Evolutionary conservation across 2,329 filamentous ascomycete genomes (phyloP).

Genomic region (Neophaeococcomyces aloes): DNA sequence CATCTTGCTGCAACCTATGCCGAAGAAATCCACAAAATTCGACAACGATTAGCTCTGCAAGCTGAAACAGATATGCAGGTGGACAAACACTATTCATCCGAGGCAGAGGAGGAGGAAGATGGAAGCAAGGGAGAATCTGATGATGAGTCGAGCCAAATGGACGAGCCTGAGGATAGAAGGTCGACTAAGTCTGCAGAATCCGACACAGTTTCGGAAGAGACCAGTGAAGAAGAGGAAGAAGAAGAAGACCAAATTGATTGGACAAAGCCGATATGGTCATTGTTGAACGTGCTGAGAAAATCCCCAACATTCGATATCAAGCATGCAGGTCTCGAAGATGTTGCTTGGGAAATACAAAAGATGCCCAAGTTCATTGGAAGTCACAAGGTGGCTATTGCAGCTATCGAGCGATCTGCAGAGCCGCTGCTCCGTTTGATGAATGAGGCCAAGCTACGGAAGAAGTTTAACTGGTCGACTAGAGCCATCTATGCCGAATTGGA

Average conservation of each 20-base stretch:
- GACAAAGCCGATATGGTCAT: conserved; percentile 20
- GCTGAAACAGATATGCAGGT: background rate
- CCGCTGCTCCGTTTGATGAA: conserved; percentile 20
- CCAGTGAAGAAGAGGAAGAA: conserved; percentile 8
- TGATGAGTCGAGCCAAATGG: background rate
- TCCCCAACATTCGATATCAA: conserved; percentile 21
- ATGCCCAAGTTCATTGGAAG: conserved; percentile 13
- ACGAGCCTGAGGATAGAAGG: too few species aligned
- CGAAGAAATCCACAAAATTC: conserved; percentile 18
- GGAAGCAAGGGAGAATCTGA: conserved; percentile 24
- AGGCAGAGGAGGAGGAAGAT: conserved; percentile 17
- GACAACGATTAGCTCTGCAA: background rate
- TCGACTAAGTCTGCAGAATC: conserved; percentile 5
- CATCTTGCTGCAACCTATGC: conserved; percentile 35
- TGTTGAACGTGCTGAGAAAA: conserved; percentile 21
- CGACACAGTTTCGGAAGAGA: conserved; percentile 8
- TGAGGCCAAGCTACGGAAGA: conserved; percentile 22
- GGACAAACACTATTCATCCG: conserved; percentile 8
- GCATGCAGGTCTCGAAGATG: conserved; percentile 19
- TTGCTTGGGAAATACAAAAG: conserved; percentile 19
- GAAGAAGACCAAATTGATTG: conserved; percentile 16
- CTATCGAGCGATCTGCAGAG: conserved; percentile 20
- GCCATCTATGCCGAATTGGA: conserved; percentile 22
- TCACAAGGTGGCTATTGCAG: conserved; percentile 17
- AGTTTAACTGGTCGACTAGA: conserved; percentile 22